Evolutionary conservation across 805 yeast genomes (phyloP), one percentile per base, ranked within the genome.

Genomic region (Starmera pachycereana): DNA sequence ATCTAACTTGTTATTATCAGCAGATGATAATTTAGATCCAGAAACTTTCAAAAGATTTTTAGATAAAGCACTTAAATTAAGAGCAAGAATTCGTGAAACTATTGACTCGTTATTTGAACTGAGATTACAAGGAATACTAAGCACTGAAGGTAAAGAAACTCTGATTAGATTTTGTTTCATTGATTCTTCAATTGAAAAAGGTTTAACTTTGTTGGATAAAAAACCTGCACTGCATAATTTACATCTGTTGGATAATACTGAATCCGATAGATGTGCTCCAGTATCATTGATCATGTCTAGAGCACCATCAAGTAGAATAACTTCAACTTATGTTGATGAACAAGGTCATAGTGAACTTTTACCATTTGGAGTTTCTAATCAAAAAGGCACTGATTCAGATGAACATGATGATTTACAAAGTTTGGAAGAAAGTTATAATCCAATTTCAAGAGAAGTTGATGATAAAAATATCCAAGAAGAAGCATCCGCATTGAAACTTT

Each of bases 111-210:
- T 87, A 39, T 72, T 80, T 52, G 66, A 66, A 34, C 58, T 81
- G 37, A 78, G 83, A 53, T 56, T 71, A 13, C 66, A 71, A 37
- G 74, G 72, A 16, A 66, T 71, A 44, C 64, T 86, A 45, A 76
- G 68, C 38, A 52, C 75, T 3, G 86, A 81, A 46, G 95, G 94
- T 14, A 84, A 84, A 56, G 95, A 87, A 57, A 70, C 87, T 1
- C 62, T 86, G 34, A 71, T 87, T 16, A 68, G 89, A 45, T 66
- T 86, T 42, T 74, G 85, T 39, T 78, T 78, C 40, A 67, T 86
- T 41, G 89, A 83, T 54, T 72, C 83, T 1, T 76, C 88, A 12
- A 69, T 87, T 39, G 78, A 76, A 44, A 80, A 80, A 49, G 73
- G 71, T 7, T 40, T 64, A 28, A 42, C 53, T 18, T 40, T 67